A percentile compares a stretch with the other conserved stretches of the same genome.
Conservation (phyloP, 2,329 filamentous ascomycete genomes). For the Aureobasidium sp. region DNA sequence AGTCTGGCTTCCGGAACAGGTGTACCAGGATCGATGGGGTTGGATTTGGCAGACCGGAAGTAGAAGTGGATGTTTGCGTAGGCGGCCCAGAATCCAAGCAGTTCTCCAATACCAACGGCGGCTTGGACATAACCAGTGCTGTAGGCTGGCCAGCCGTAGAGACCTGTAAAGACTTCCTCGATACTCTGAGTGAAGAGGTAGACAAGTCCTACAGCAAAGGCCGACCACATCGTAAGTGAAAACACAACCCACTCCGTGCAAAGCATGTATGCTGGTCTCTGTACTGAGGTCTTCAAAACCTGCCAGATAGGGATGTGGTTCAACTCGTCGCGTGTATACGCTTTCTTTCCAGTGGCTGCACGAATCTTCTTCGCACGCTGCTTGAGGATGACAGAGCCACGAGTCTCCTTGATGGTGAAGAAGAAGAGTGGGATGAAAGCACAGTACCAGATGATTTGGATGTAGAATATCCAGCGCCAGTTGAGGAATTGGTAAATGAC, state of each 20-base stretch:
- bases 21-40: constrained; percentile 29
- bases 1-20: constrained; percentile 41
- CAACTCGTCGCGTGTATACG: constrained; percentile 32
- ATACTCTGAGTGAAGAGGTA: constrained; percentile 46
- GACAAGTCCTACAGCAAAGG: constrained; percentile 40
- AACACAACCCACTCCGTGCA: constrained; percentile 45
- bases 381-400: constrained; percentile 40
- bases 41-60: constrained; percentile 29
- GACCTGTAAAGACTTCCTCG: constrained; percentile 34
- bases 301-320: constrained; percentile 25
- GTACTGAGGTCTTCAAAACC: constrained; percentile 28
- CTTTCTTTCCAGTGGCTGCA: constrained; percentile 21
- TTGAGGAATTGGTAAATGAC: constrained; percentile 26
- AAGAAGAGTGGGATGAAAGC: constrained; percentile 35
- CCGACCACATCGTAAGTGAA: constrained; percentile 42
- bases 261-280: constrained; percentile 35
- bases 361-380: constrained; percentile 31
- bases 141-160: constrained; percentile 37
- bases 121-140: constrained; percentile 40
- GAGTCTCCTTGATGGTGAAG: constrained; percentile 40
- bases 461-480: constrained; percentile 36
- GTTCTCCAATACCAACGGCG: constrained; percentile 41
- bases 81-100: constrained; percentile 29
- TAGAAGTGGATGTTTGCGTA: constrained; percentile 34
- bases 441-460: constrained; percentile 39